Evolutionary conservation across 768 basidiomycete genomes (phyloP), one percentile per base, ranked within the genome.

Genomic region (Lactifluus volemus): DNA sequence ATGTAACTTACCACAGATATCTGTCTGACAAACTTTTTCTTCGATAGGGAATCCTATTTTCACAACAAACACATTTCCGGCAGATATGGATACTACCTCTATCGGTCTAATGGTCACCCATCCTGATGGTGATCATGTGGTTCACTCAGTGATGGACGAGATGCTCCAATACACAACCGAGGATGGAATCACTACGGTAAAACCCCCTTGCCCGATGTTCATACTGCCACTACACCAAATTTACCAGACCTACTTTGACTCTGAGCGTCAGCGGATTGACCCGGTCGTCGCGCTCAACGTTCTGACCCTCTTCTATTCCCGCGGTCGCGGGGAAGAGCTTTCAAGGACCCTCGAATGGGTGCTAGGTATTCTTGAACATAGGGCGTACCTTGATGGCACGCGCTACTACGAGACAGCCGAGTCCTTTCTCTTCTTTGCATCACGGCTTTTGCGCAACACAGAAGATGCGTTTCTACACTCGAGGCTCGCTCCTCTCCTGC

Each of bases 31-130:
- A n/a, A 15, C 12, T 0, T 78, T 11, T 1, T 25, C 25, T 25
- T 77, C 59, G 78, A 74, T 65, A 71, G 70, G 25, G 12, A 36
- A 53, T 47, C 56, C 64, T 10, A 67, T 73, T 39, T 69, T 81
- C 4, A 82, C 80, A 4, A 81, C 79, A 4, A 74, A 76, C 45
- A 70, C 73, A 34, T 82, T 80, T 63, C 81, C 82, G 0, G 76
- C 73, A 61, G 83, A 85, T 69, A 69, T 83, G 30, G 82, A 84
- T 63, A 84, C 82, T 0, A 84, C 83, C 0, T 81, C 83, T 5
- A 55, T 84, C 11, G 82, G 71, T 15, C 69, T 83, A 30, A 80
- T 77, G 2, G 73, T 83, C 34, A 70, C 76, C 30, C 63, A 68
- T 58, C 70, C 60, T 10, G 67, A 70, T 55, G 69, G 70, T 19